Evolutionary conservation across 768 basidiomycete species (phyloP), one percentile per base, ranked within the genome.

Genomic region (Agaricus bisporus): DNA sequence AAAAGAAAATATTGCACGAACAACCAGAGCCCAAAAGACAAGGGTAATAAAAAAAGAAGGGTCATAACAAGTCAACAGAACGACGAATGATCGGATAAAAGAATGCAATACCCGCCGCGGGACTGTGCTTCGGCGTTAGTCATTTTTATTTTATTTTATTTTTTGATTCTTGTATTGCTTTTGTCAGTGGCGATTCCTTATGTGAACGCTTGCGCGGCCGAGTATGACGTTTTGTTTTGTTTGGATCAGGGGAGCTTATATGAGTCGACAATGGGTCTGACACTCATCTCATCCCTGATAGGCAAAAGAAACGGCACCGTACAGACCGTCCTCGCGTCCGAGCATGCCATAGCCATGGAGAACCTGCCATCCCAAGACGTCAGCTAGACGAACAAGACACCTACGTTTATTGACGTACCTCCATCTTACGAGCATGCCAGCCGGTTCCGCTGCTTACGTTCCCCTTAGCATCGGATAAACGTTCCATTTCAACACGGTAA

Each of bases 351-450:
- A 77, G 3, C 94, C 95, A 62, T 89, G 86, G 54, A 99, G 67
- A 20, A 98, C 76, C 88, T 90, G 54, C 18, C 48, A 22, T 25
- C 8, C 26, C 11, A 7, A 32, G 7, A 48, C 17, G 5, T 25
- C 26, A 29, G 39, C 18, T 32, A 22, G 14, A 36, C 1, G 2
- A 14, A 37, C 18, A 28, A n/a, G 15, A 20, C 15, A 29, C 28
- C 41, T 15, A 57, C 15, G 41, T 29, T 6, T 12, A 45, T 56
- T 37, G n/a, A 71, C 85, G 53, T 61, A 91, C 90, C 81, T 97
- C 94, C 91, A 97, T 93, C 72, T 99, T 99, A 54, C 95, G 73
- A 18, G 90, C 85, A 70, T 97, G 93, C 94, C 95, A 98, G 0
- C 95, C 95, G 5, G 95, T 81, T 3, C 87, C 88, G 61, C 87